Evolutionary conservation across 2,329 filamentous ascomycete genomes (phyloP).

Genomic region (Didymella exigua): DNA sequence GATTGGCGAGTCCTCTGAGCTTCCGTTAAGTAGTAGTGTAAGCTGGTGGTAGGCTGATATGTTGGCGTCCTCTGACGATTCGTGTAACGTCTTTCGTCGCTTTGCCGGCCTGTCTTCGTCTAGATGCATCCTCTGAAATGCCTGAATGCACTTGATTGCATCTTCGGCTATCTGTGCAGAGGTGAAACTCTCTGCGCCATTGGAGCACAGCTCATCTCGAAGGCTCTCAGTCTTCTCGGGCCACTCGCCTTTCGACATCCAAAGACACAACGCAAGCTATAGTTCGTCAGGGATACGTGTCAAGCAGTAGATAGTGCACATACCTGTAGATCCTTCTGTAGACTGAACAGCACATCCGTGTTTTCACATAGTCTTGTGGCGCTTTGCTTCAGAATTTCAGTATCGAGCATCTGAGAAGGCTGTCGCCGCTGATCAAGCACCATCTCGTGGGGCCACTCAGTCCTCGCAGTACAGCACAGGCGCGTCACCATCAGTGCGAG

Average conservation of each 20-base stretch:
- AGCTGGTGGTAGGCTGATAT: constrained; percentile 28
- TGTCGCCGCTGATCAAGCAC: background rate
- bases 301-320: background rate
- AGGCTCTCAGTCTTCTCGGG: constrained; percentile 29
- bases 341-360: constrained; percentile 15
- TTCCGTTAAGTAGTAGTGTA: constrained; percentile 30
- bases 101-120: constrained; percentile 37
- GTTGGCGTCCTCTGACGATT: constrained; percentile 21
- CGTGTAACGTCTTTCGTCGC: constrained; percentile 31
- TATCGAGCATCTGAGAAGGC: background rate
- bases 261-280: constrained; percentile 44
- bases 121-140: constrained; percentile 7
- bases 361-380: constrained; percentile 27
- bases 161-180: constrained; percentile 32
- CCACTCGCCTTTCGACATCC: constrained; percentile 38
- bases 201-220: constrained; percentile 30
- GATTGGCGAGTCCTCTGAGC: constrained; percentile 28
- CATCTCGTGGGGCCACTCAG: background rate
- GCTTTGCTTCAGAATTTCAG: background rate
- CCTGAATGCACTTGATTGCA: constrained; percentile 3
- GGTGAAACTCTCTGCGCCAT: constrained; percentile 27
- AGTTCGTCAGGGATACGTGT: constrained; percentile 9
- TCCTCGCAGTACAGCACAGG: constrained; percentile 15
- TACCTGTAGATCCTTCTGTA: constrained; percentile 45
- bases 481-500: constrained; percentile 33